These are phyloP conservation scores for Paracoccidioides brasiliensis DNA, from an alignment of 2,329 filamentous ascomycete genomes.

Conservation along the genomic window DNA sequence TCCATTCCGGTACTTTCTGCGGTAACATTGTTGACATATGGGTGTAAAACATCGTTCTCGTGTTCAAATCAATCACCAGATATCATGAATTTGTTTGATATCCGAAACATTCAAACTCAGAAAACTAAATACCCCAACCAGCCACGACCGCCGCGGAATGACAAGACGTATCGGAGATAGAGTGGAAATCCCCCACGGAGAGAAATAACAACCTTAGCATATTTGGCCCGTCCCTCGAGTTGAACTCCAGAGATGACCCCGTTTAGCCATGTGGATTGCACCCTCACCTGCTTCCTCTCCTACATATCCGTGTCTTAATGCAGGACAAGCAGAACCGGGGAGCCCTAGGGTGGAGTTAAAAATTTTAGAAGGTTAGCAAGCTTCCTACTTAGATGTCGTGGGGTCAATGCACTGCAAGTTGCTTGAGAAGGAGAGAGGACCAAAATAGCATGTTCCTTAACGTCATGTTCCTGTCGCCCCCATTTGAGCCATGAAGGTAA, in stretches of 20 bases:
- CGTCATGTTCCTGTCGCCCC: neutral
- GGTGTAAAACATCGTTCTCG: too few relatives aligned
- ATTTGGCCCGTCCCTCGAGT: neutral
- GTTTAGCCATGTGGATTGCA: neutral
- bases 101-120: neutral
- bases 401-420: neutral
- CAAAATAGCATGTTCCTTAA: too few relatives aligned
- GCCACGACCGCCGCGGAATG: neutral
- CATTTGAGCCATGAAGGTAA: neutral
- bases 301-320: conserved; percentile 1
- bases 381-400: neutral
- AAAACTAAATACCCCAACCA: neutral
- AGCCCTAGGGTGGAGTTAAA: neutral
- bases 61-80: neutral
- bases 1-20: too few relatives aligned
- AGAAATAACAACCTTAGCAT: neutral
- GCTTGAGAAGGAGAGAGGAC: too few relatives aligned
- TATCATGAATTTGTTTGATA: neutral
- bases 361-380: neutral
- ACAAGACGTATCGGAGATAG: neutral
- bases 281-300: neutral
- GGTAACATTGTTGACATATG: too few relatives aligned
- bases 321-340: neutral
- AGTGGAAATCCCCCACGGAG: neutral
- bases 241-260: neutral